These are phyloP conservation scores for Spongispora temasekensis DNA, from an alignment of 1,284 basidiomycete genomes.

Conservation along the genomic window DNA sequence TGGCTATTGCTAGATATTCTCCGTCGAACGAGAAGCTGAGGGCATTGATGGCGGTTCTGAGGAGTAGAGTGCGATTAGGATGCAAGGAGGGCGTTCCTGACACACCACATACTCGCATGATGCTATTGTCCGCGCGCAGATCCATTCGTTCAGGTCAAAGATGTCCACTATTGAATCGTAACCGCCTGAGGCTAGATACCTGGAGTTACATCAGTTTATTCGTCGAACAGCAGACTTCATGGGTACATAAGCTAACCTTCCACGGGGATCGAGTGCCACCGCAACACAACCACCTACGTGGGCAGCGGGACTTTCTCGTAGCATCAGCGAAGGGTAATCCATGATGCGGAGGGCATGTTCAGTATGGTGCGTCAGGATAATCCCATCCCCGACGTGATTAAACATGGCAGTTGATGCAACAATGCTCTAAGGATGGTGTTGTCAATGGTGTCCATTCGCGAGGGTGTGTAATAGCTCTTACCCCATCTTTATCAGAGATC, in stretches of 20 bases:
- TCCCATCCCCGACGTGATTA: conserved; percentile 68
- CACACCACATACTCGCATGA: conserved; percentile 66
- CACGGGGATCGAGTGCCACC: conserved; percentile 73
- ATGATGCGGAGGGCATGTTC: conserved; percentile 66
- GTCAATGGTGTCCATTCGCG: not conserved
- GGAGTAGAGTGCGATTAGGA: not conserved
- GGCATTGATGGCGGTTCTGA: conserved; percentile 67
- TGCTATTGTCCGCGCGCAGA: conserved; percentile 71
- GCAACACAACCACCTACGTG: conserved; percentile 77
- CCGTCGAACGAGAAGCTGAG: conserved; percentile 82
- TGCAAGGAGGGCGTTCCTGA: not conserved
- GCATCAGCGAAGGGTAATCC: conserved; percentile 61
- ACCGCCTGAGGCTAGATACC: conserved; percentile 76
- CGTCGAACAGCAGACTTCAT: not conserved
- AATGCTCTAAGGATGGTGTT: conserved; percentile 29
- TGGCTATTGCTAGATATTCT: conserved; percentile 76
- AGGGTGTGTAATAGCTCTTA: conserved; percentile 20
- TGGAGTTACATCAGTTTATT: conserved; percentile 25
- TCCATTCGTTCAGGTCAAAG: conserved; percentile 77
- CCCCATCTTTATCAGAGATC: conserved; percentile 49
- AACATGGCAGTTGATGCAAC: conserved; percentile 65
- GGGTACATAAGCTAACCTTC: conserved; percentile 47
- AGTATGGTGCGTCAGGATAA: conserved; percentile 61
- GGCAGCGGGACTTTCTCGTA: conserved; percentile 61
- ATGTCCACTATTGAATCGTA: conserved; percentile 79